Percentiles rank a stretch among this genome's conserved stretches.
Conservation (phyloP, 2,329 filamentous ascomycete genomes). For the Fusarium fujikuroi region DNA sequence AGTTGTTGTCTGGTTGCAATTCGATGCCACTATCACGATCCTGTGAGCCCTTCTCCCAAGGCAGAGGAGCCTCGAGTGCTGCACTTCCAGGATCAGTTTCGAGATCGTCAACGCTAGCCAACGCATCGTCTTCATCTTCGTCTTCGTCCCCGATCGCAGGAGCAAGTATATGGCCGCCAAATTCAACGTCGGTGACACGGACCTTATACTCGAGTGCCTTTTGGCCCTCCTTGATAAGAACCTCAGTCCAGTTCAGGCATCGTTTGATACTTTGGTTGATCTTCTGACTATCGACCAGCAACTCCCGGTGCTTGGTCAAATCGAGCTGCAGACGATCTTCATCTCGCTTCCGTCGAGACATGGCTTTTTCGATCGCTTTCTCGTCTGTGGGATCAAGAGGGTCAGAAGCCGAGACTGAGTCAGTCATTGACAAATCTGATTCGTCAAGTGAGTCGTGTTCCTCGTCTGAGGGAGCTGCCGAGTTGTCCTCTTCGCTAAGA, state of each 20-base stretch:
- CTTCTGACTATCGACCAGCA: constrained; percentile 90
- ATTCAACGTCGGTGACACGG: constrained; percentile 78
- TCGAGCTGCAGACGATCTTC: constrained; percentile 87
- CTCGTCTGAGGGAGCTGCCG: constrained; percentile 50
- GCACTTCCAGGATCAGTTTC: constrained; percentile 33
- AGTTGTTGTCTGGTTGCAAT: constrained; percentile 54
- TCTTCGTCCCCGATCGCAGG: constrained; percentile 69
- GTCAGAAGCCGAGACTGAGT: constrained; percentile 44
- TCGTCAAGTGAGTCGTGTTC: constrained; percentile 65
- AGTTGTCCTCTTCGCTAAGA: constrained; percentile 55
- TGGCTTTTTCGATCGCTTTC: constrained; percentile 43
- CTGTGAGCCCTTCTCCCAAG: constrained; percentile 54
- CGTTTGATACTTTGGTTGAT: constrained; percentile 94
- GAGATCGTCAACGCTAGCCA: constrained; percentile 29
- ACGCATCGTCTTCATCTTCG: constrained; percentile 42
- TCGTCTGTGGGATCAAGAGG: constrained; percentile 54
- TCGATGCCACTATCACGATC: constrained; percentile 66
- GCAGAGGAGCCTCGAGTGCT: constrained; percentile 41
- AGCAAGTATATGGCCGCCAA: constrained; percentile 82
- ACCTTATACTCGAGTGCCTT: constrained; percentile 89
- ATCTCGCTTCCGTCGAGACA: constrained; percentile 72
- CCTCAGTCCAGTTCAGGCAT: constrained; percentile 90
- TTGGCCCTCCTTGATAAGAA: constrained; percentile 87
- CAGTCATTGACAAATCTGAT: constrained; percentile 58
- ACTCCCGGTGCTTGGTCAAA: constrained; percentile 86